Conservation (phyloP, 306 rosid species). For the Corylus heterophylla region DNA sequence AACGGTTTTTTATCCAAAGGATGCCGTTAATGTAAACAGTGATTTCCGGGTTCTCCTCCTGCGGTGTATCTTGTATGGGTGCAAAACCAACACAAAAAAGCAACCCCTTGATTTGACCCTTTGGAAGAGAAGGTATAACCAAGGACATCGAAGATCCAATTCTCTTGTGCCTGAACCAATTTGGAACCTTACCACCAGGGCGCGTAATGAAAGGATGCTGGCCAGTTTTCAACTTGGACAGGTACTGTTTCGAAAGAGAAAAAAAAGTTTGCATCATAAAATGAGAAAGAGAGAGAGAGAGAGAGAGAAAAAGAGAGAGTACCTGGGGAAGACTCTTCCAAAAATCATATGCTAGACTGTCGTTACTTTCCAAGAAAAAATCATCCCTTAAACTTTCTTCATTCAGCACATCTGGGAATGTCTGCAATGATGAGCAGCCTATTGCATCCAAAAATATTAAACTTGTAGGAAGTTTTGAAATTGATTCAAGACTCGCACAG, state of each 20-base stretch:
- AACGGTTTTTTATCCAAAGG: too few relatives aligned
- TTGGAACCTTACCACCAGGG: neutral
- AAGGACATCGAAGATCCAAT: neutral
- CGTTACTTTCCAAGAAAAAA: too few relatives aligned
- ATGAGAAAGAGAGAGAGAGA: neutral
- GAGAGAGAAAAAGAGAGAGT: neutral
- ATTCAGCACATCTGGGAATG: too few relatives aligned
- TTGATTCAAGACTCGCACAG: neutral
- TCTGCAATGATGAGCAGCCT: neutral
- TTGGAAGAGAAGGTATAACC: neutral
- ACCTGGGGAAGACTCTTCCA: too few relatives aligned
- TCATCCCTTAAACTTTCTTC: too few relatives aligned
- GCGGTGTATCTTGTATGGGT: neutral
- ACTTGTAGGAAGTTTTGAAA: neutral
- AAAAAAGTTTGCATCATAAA: too few relatives aligned
- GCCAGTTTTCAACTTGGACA: neutral
- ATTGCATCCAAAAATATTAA: neutral
- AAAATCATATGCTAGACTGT: neutral
- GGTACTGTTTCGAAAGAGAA: neutral
- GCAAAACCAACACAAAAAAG: neutral
- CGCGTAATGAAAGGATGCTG: fast-evolving
- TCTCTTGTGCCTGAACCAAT: neutral
- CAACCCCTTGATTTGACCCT: neutral
- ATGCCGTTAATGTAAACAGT: too few relatives aligned
- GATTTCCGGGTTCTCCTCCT: too few relatives aligned